Base-by-base conservation (phyloP, 495 filamentous ascomycete genomes). In the Penicillium maclennaniae region DNA sequence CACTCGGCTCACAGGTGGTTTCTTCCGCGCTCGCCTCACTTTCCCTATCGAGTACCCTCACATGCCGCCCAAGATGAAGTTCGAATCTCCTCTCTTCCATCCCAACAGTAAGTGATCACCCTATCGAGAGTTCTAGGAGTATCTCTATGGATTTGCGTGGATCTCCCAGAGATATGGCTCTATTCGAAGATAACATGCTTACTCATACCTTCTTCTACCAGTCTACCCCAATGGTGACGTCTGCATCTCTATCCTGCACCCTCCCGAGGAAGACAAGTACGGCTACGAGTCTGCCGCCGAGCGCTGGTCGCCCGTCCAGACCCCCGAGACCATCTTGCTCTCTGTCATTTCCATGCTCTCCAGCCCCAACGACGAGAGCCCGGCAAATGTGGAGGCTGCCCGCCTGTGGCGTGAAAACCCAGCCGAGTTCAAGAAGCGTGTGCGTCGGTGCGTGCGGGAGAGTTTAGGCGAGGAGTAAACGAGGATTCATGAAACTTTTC, bases 211-310 rank as follows among this genome's bases (percentile, higher is more conserved):
- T 38, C 7, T 4, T 21, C 15, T 34, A 7, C 21, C 44, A 85
- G 82, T 98, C 69, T 98, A 97, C 77, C 76, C 82, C 9, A 83
- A 80, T 68, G 93, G 93, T 62, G 85, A 89, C 43, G 91, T 98
- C 53, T 98, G 93, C 77, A 97, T 98, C 65, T 93, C 88, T 31
- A 97, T 98, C 74, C 79, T 98, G 20, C 95, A 98, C 72, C 89
- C 92, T 1, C 95, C 95, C 1, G 91, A 92, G 74, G 91, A 97
- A 63, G 93, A 98, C 66, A 87, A 91, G 62, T 96, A 89, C 71
- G 92, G 93, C 21, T 98, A 98, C 69, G 95, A 97, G 68, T 79
- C 80, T 12, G 91, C 89, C n/a, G 77, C 83, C 27, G 93, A 98
- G 77, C 83, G 93, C 43, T 98, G 93, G 93, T 89, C 83, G 20